Base-by-base conservation (phyloP, 805 yeast species). In the Ogataea pini region DNA sequence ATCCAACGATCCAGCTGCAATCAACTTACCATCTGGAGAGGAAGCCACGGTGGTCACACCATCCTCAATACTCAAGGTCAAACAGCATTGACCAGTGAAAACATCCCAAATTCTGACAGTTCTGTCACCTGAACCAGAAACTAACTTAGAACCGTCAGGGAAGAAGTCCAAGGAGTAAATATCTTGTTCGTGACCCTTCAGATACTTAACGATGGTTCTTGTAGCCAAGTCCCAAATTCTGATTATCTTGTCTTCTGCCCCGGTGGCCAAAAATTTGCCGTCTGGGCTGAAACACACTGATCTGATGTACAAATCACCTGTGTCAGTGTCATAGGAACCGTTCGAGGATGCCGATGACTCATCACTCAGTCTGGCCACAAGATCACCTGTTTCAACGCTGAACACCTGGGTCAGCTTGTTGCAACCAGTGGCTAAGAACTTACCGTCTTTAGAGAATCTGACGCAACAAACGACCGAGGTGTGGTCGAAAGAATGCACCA, bases 1-100 rank as follows among this genome's bases (percentile, higher is more conserved):
- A 73, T 92, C 99, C 56, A 92, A 79, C 29, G 96, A 87, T 43
- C 99, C 99, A 14, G 97, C 98, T 33, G 97, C 98, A 60, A 94
- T 89, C 60, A 83, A 80, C 59, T 85, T 82, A 33, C 97, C 97
- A 68, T 92, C 96, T 42, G 97, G 97, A 7, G 96, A 88, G 36
- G 92, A 92, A 17, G 97, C 96, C 39, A 92, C 97, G 0, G 99
- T 92, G 47, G 99, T 92, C 46, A 92, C 98, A 59, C 99, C 99
- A 67, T 92, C 98, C 70, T 92, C 97, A 60, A 92, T 91, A 14
- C 90, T 81, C 56, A 92, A 76, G 40, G 96, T 90, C 62, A 90
- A 76, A 18, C 90, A 83, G 67, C 96, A 89, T 71, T 88, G 90
- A 19, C 96, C 94, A 33, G 89, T 79, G 59, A 87, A 82, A 64